Conservation (phyloP, 2,329 filamentous ascomycete genomes). For the Pseudogymnoascus sp. region DNA sequence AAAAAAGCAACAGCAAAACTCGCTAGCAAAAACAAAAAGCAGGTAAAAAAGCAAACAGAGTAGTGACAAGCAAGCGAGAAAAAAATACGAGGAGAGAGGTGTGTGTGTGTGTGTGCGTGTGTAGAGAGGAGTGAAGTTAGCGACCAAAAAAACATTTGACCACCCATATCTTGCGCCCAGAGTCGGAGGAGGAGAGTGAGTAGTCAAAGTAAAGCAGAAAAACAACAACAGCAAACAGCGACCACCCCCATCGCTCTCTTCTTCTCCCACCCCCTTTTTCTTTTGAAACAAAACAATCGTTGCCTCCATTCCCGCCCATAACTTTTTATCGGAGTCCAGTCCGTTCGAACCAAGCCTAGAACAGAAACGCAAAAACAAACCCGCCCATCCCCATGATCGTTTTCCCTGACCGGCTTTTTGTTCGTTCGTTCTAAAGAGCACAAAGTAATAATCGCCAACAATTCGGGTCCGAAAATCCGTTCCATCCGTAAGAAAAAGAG, state of each 20-base stretch:
- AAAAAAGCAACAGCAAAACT: not conserved
- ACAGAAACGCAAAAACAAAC: too few species aligned
- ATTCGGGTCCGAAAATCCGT: not conserved
- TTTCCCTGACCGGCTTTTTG: too few species aligned
- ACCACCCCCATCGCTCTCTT: not conserved
- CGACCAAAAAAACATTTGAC: not conserved
- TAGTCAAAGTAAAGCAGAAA: not conserved
- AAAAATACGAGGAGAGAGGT: not conserved
- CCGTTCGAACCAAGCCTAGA: too few species aligned
- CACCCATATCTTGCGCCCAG: slow-evolving; percentile 1
- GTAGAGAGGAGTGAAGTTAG: slow-evolving; percentile 4
- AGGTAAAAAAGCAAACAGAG: not conserved
- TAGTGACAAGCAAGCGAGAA: not conserved
- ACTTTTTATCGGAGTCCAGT: not conserved
- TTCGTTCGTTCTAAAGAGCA: slow-evolving; percentile 4
- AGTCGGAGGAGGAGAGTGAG: not conserved
- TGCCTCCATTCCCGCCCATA: not conserved
- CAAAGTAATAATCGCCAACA: not conserved
- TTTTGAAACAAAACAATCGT: not conserved
- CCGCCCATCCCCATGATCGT: too few species aligned
- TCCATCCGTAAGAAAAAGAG: not conserved
- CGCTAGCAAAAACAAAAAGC: slow-evolving; percentile 1
- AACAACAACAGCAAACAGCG: not conserved
- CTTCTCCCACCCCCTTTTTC: not conserved
- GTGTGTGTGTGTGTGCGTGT: not conserved